Evolutionary conservation across 2,329 filamentous ascomycete genomes (phyloP).

Genomic region (Pestalotiopsis sp.): DNA sequence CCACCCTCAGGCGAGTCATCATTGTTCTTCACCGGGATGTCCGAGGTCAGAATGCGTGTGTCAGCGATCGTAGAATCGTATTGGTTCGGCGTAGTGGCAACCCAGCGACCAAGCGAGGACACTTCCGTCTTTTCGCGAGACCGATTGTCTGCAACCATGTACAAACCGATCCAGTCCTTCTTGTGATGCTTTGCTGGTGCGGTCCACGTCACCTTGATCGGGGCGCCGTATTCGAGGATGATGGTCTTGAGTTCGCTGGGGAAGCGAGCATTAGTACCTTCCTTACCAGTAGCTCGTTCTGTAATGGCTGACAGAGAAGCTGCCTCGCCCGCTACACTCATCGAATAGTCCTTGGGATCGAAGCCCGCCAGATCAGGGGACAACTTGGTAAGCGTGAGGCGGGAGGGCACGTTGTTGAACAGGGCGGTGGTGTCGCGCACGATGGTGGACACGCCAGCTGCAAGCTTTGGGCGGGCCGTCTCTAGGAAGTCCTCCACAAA

Average conservation of each 20-base stretch:
- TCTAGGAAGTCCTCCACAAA: constrained; percentile 93
- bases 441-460: constrained; percentile 82
- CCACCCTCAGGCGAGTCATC: constrained; percentile 56
- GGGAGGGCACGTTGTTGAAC: constrained; percentile 87
- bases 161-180: constrained; percentile 94
- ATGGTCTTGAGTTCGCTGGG: constrained; percentile 74
- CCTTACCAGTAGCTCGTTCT: constrained; percentile 70
- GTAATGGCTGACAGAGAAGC: constrained; percentile 51
- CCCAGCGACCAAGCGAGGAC: constrained; percentile 86
- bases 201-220: constrained; percentile 87
- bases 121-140: constrained; percentile 84
- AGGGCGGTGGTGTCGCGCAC: constrained; percentile 85
- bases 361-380: constrained; percentile 79
- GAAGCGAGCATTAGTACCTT: constrained; percentile 70
- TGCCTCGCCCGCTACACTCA: constrained; percentile 72
- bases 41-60: constrained; percentile 72
- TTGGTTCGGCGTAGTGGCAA: constrained; percentile 74
- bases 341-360: constrained; percentile 77
- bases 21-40: constrained; percentile 58
- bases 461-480: constrained; percentile 80
- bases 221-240: constrained; percentile 85
- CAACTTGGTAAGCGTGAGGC: constrained; percentile 80
- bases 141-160: constrained; percentile 92
- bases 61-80: constrained; percentile 79
- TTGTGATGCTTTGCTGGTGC: constrained; percentile 86